phyloP scores from a whole-genome alignment of 192 early-diverging fungal genomes.

The Coemansia sp. region DNA sequence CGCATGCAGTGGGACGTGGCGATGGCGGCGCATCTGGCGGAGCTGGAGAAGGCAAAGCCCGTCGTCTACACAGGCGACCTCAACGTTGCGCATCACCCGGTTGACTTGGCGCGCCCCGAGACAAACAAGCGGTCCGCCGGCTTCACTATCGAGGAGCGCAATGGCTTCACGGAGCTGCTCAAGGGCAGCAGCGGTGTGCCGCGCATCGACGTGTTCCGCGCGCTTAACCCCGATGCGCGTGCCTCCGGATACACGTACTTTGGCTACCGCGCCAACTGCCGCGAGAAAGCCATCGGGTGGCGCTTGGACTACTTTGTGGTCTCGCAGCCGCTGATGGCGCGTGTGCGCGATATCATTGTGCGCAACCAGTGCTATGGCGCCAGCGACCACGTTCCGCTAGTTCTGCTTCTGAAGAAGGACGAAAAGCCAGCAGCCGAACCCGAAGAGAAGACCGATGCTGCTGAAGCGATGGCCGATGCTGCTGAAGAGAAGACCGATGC shows the following conservation, averaged over 20 bases:
- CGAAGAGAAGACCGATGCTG: slow-evolving; percentile 1
- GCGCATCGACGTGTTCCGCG: slow-evolving; percentile 73
- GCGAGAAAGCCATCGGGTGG: slow-evolving; percentile 78
- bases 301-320: slow-evolving; percentile 86
- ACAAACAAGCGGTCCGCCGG: slow-evolving; percentile 79
- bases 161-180: slow-evolving; percentile 66
- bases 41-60: slow-evolving; percentile 69
- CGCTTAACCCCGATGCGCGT: slow-evolving; percentile 66
- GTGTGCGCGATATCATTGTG: slow-evolving; percentile 66
- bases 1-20: slow-evolving; percentile 65
- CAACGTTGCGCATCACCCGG: slow-evolving; percentile 80
- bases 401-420: slow-evolving; percentile 53
- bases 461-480: too few species aligned
- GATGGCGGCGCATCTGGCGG: slow-evolving; percentile 70
- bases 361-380: slow-evolving; percentile 81
- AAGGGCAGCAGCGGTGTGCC: slow-evolving; percentile 40
- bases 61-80: slow-evolving; percentile 84
- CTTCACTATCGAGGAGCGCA: slow-evolving; percentile 82
- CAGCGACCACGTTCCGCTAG: slow-evolving; percentile 86
- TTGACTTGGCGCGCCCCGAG: slow-evolving; percentile 75
- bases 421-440: slow-evolving; percentile 13
- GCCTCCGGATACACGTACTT: slow-evolving; percentile 76
- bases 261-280: slow-evolving; percentile 72
- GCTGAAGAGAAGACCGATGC: slow-evolving; percentile 1
- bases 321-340: slow-evolving; percentile 59